phyloP scores from a whole-genome alignment of 345 rosid genomes.

The Boechera retrofracta region DNA sequence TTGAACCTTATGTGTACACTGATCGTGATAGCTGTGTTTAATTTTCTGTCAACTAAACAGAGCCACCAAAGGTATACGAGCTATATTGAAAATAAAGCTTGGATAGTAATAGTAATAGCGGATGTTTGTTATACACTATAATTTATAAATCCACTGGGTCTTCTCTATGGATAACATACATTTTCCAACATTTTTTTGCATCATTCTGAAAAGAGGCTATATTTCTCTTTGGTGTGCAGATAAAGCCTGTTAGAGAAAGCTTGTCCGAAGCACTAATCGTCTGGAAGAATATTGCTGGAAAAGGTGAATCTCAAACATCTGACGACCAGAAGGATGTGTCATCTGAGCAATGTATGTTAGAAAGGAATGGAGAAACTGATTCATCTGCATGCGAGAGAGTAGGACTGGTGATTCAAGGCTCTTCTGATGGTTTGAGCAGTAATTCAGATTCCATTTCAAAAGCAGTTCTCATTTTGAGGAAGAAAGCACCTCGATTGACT shows the following conservation, averaged over 20 bases:
- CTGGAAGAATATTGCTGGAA: slow-evolving; percentile 86
- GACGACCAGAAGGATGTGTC: slow-evolving; percentile 65
- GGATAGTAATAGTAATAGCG: slow-evolving; percentile 15
- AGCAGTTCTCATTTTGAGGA: slow-evolving; percentile 83
- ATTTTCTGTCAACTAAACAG: background rate
- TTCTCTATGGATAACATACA: background rate
- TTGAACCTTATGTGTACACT: background rate
- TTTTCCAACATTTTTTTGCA: slow-evolving; percentile 6
- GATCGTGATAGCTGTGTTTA: slow-evolving; percentile 2
- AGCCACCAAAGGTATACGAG: slow-evolving; percentile 5
- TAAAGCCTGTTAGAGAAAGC: slow-evolving; percentile 94
- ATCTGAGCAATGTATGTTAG: slow-evolving; percentile 55
- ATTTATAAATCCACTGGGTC: no score
- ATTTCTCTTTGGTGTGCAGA: slow-evolving; percentile 57
- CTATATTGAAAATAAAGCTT: background rate
- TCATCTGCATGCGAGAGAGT: slow-evolving; percentile 44
- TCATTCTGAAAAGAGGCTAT: background rate
- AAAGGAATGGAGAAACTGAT: slow-evolving; percentile 50
- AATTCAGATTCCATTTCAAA: slow-evolving; percentile 57
- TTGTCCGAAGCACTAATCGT: slow-evolving; percentile 85
- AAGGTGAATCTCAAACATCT: slow-evolving; percentile 59
- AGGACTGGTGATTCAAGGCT: slow-evolving; percentile 55
- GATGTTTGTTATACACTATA: slow-evolving; percentile 3
- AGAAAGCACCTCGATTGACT: slow-evolving; percentile 71
- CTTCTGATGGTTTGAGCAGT: slow-evolving; percentile 56